A percentile compares a stretch with the other conserved stretches of the same genome.
Conservation (phyloP, 176 grass and related monocot genomes). For the Pontederia crassipes region DNA sequence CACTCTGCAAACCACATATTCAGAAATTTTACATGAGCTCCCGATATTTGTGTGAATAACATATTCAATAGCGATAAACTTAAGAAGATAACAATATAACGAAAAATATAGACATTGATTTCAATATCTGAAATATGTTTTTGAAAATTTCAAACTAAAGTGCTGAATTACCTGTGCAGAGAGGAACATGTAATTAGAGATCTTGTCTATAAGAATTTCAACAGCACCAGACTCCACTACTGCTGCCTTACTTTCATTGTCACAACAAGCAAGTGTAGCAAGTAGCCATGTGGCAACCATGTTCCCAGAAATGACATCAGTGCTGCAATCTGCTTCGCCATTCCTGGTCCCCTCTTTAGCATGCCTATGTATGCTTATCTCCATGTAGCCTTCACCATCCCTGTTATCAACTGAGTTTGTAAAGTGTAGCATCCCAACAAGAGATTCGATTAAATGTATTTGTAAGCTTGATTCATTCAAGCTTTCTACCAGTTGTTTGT, state of each 20-base stretch:
- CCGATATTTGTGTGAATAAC: not conserved
- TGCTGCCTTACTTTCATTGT: conserved; percentile 52
- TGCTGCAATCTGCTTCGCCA: conserved; percentile 41
- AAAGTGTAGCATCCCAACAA: conserved; percentile 81
- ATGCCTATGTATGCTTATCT: conserved; percentile 72
- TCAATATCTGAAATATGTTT: conserved; percentile 8
- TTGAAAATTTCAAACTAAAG: conserved; percentile 14
- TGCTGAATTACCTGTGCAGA: conserved; percentile 48
- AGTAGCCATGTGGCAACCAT: conserved; percentile 96
- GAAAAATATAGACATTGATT: not conserved
- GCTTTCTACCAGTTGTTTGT: conserved; percentile 69
- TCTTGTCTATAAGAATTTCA: conserved; percentile 75
- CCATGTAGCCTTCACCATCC: conserved; percentile 47
- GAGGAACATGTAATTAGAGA: conserved; percentile 80
- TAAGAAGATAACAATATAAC: not conserved
- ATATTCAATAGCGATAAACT: not conserved
- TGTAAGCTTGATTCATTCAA: conserved; percentile 63
- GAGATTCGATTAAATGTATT: conserved; percentile 63
- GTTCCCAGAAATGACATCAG: conserved; percentile 73
- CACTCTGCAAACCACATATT: conserved; percentile 42
- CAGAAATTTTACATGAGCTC: conserved; percentile 3
- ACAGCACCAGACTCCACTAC: conserved; percentile 77
- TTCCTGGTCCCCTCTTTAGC: conserved; percentile 40
- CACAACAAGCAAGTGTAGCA: conserved; percentile 67
- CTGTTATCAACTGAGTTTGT: conserved; percentile 51